Conservation (phyloP, 2,329 filamentous ascomycete genomes). For the Colletotrichum sp. region DNA sequence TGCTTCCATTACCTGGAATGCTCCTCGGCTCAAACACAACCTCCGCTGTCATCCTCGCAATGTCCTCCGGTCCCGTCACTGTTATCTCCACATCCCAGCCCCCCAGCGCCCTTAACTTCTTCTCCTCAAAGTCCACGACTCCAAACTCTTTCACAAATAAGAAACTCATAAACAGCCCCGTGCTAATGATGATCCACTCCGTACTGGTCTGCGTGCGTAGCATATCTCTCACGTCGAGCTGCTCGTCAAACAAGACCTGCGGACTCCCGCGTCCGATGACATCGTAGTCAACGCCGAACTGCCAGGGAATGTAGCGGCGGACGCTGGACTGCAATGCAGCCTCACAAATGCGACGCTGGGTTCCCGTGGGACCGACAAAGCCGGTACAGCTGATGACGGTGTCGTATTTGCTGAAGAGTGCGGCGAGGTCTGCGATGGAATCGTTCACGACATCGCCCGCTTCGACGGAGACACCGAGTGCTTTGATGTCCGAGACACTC, state of each 20-base stretch:
- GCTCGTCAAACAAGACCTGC: slow-evolving; percentile 73
- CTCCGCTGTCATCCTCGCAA: slow-evolving; percentile 65
- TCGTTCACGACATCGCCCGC: slow-evolving; percentile 48
- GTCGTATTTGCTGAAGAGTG: slow-evolving; percentile 51
- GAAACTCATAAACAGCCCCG: slow-evolving; percentile 75
- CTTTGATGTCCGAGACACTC: slow-evolving; percentile 36
- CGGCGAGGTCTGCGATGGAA: slow-evolving; percentile 40
- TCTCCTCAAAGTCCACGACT: slow-evolving; percentile 55
- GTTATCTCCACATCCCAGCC: slow-evolving; percentile 68
- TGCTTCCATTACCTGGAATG: slow-evolving; percentile 29
- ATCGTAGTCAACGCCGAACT: slow-evolving; percentile 78
- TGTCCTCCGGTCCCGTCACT: slow-evolving; percentile 67
- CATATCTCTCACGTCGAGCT: slow-evolving; percentile 61
- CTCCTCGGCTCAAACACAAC: slow-evolving; percentile 50
- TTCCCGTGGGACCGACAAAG: slow-evolving; percentile 60
- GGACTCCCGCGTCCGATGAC: slow-evolving; percentile 61
- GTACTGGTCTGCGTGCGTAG: slow-evolving; percentile 53
- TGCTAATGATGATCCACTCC: slow-evolving; percentile 70
- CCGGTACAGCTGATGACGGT: slow-evolving; percentile 67
- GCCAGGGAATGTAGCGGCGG: slow-evolving; percentile 70
- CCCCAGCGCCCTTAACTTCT: slow-evolving; percentile 59
- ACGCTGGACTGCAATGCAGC: slow-evolving; percentile 59
- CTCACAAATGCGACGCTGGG: slow-evolving; percentile 60
- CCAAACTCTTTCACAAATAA: slow-evolving; percentile 69
- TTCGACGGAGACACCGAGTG: slow-evolving; percentile 45